These are phyloP conservation scores for Rhizopogon vinicolor DNA, from an alignment of 768 basidiomycete species.

Conservation along the genomic window DNA sequence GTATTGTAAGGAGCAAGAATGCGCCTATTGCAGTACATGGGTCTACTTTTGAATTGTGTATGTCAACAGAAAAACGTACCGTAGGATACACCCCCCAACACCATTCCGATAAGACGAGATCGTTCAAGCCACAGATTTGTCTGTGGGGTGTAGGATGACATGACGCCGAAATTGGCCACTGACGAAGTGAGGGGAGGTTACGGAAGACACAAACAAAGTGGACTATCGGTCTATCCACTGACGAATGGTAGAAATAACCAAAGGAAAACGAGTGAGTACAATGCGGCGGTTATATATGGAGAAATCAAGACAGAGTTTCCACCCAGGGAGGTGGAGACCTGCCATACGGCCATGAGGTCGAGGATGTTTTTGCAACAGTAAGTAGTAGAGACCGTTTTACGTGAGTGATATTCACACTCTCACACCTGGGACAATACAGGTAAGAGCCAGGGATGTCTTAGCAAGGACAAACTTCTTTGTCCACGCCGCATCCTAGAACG, in stretches of 20 bases:
- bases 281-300: not conserved
- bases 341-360: not conserved
- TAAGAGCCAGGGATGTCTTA: too few relatives aligned
- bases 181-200: not conserved
- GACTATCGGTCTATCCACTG: too few relatives aligned
- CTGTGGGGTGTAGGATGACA: conserved; percentile 13
- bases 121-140: conserved; percentile 21
- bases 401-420: not conserved
- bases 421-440: too few relatives aligned
- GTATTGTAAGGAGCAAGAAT: conserved; percentile 14
- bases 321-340: not conserved
- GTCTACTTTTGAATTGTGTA: not conserved
- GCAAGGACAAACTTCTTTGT: too few relatives aligned
- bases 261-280: too few relatives aligned
- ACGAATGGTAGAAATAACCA: too few relatives aligned
- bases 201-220: not conserved
- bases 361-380: not conserved
- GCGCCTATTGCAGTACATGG: conserved; percentile 9
- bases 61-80: conserved; percentile 4
- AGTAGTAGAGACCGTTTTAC: not conserved
- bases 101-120: conserved; percentile 18
- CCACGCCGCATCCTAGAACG: too few relatives aligned
- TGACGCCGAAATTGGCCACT: not conserved
- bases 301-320: not conserved
- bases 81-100: conserved; percentile 13